Conservation (phyloP, 345 rosid species). For the Citropsis articulata region DNA sequence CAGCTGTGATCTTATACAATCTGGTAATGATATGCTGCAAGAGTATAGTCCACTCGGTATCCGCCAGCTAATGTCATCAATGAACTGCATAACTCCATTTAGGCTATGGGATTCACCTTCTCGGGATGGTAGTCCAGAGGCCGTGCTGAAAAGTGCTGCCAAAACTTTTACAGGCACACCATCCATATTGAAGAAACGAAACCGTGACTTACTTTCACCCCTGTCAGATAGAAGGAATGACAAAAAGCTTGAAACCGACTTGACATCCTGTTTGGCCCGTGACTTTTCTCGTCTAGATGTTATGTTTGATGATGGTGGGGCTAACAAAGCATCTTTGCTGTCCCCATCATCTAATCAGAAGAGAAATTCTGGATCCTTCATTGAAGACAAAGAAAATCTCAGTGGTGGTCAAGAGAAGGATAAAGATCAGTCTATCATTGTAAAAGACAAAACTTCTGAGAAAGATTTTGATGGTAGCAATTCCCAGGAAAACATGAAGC, state of each 20-base stretch:
- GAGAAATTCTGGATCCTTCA: constrained; percentile 22
- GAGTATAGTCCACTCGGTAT: constrained; percentile 98
- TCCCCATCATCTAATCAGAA: constrained; percentile 36
- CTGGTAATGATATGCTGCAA: constrained; percentile 76
- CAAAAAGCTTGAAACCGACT: constrained; percentile 77
- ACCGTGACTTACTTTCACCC: constrained; percentile 84
- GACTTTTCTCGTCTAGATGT: constrained; percentile 89
- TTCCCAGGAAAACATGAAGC: constrained; percentile 27
- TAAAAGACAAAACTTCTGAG: constrained; percentile 23
- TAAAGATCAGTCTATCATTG: constrained; percentile 20
- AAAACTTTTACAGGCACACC: constrained; percentile 75
- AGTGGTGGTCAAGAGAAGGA: constrained; percentile 28
- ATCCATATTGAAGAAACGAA: constrained; percentile 85
- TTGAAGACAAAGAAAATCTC: constrained; percentile 58
- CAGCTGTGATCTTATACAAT: constrained; percentile 90
- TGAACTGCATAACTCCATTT: constrained; percentile 80
- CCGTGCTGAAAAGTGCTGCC: constrained; percentile 67
- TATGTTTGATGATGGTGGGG: constrained; percentile 56
- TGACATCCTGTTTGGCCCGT: constrained; percentile 61
- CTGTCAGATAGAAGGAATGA: constrained; percentile 72
- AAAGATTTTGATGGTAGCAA: constrained; percentile 23
- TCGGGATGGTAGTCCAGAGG: constrained; percentile 68
- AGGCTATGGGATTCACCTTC: constrained; percentile 91
- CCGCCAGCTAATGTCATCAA: constrained; percentile 89
- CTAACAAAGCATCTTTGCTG: constrained; percentile 26